Conservation (phyloP, 768 basidiomycete species). For the Flagelloscypha sp. region DNA sequence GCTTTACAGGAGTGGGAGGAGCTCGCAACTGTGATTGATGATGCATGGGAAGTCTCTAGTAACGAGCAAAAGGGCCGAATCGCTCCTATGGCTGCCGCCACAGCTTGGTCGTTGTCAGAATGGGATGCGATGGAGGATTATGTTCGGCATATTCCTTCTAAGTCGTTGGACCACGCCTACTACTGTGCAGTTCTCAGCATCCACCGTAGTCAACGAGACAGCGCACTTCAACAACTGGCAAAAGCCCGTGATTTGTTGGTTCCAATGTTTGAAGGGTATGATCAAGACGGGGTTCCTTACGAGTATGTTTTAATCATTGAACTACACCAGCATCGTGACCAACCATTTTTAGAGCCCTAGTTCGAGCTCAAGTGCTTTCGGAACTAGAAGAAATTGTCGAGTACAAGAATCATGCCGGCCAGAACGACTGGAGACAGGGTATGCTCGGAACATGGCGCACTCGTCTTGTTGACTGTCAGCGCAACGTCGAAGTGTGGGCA, state of each 20-base stretch:
- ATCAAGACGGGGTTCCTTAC: too few relatives aligned
- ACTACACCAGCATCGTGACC: too few relatives aligned
- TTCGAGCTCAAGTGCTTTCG: slow-evolving; percentile 61
- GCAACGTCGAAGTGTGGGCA: slow-evolving; percentile 64
- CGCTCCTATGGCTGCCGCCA: slow-evolving; percentile 56
- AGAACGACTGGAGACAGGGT: slow-evolving; percentile 44
- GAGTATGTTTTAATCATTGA: too few relatives aligned
- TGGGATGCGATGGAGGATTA: slow-evolving; percentile 67
- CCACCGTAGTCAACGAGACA: slow-evolving; percentile 51
- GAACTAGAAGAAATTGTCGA: slow-evolving; percentile 60
- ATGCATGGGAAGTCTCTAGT: slow-evolving; percentile 42
- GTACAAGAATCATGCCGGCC: slow-evolving; percentile 54
- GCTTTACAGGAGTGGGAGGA: slow-evolving; percentile 61
- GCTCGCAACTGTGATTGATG: slow-evolving; percentile 44
- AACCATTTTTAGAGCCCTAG: slow-evolving; percentile 39
- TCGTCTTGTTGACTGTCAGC: slow-evolving; percentile 55
- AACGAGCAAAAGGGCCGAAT: slow-evolving; percentile 47
- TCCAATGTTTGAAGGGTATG: slow-evolving; percentile 54
- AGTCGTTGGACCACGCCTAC: slow-evolving; percentile 57
- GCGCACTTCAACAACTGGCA: slow-evolving; percentile 47
- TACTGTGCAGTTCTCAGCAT: slow-evolving; percentile 58
- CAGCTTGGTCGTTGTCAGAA: slow-evolving; percentile 54
- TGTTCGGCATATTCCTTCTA: slow-evolving; percentile 50
- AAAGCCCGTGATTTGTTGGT: slow-evolving; percentile 53
- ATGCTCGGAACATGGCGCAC: slow-evolving; percentile 59